phyloP scores from a whole-genome alignment of 2,329 filamentous ascomycete species.

The Aureobasidium musti region DNA sequence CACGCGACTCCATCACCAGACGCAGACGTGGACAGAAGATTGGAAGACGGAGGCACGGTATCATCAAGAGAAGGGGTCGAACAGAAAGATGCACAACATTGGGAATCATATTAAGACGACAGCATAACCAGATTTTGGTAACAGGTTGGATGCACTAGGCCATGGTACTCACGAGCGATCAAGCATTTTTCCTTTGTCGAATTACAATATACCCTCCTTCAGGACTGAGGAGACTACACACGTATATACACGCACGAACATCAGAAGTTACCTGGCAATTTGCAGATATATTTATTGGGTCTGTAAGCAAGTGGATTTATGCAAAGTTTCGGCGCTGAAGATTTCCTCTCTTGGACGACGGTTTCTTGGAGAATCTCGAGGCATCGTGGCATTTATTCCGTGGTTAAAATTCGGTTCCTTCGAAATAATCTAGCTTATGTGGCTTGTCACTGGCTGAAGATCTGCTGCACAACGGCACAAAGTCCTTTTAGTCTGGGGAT shows the following conservation, averaged over 20 bases:
- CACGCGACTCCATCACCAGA: neutral
- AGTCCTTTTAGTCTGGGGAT: slow-evolving; percentile 4
- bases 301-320: neutral
- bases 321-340: neutral
- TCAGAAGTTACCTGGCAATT: neutral
- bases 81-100: neutral
- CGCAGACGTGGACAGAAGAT: neutral
- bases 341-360: neutral
- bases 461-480: slow-evolving; percentile 27
- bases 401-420: slow-evolving; percentile 15
- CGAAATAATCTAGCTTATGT: slow-evolving; percentile 1
- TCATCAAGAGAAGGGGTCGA: neutral
- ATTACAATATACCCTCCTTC: neutral
- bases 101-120: slow-evolving; percentile 7
- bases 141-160: neutral
- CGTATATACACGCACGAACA: neutral
- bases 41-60: neutral
- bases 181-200: neutral
- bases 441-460: slow-evolving; percentile 17
- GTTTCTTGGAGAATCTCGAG: neutral
- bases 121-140: neutral
- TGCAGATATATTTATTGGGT: neutral
- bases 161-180: neutral
- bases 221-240: neutral
- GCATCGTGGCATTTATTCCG: neutral